Percentiles rank a stretch among this genome's conserved stretches.
These are phyloP conservation scores for Nitzschia putrida DNA, from an alignment of 108 stramenopile species.

Conservation along the genomic window DNA sequence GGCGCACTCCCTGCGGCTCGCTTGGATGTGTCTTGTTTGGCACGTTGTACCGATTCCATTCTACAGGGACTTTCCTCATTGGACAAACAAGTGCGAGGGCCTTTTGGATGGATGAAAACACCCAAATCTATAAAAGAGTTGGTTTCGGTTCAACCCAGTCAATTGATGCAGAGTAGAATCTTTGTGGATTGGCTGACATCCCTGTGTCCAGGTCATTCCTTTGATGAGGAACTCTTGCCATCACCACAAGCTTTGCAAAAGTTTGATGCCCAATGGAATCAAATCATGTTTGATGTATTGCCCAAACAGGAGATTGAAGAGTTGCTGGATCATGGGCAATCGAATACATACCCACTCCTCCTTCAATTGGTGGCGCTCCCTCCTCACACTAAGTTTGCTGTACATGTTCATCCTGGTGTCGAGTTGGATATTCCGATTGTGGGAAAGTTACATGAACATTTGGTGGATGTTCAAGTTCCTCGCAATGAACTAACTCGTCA, in stretches of 20 bases:
- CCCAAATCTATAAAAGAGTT: too few species aligned
- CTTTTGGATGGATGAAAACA: too few species aligned
- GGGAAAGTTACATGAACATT: neutral
- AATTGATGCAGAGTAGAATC: too few species aligned
- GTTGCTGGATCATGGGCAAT: constrained; percentile 1
- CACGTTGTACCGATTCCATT: too few species aligned
- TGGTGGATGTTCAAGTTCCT: neutral
- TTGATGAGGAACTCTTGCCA: too few species aligned
- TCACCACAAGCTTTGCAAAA: neutral
- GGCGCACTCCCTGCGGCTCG: too few species aligned
- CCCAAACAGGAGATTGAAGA: neutral
- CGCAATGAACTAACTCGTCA: neutral
- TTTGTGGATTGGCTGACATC: too few species aligned
- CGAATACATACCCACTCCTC: constrained; percentile 6
- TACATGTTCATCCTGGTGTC: constrained; percentile 12
- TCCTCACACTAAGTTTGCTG: neutral
- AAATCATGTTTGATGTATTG: neutral
- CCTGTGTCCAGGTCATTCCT: too few species aligned
- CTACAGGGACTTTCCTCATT: too few species aligned
- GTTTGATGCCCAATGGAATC: constrained; percentile 3
- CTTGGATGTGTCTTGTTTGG: too few species aligned
- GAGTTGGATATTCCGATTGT: constrained; percentile 6
- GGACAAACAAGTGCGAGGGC: too few species aligned
- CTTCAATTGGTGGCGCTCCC: constrained; percentile 8
- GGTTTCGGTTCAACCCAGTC: too few species aligned